phyloP scores from a whole-genome alignment of 1,284 basidiomycete species.

The Crepidotus sp. region DNA sequence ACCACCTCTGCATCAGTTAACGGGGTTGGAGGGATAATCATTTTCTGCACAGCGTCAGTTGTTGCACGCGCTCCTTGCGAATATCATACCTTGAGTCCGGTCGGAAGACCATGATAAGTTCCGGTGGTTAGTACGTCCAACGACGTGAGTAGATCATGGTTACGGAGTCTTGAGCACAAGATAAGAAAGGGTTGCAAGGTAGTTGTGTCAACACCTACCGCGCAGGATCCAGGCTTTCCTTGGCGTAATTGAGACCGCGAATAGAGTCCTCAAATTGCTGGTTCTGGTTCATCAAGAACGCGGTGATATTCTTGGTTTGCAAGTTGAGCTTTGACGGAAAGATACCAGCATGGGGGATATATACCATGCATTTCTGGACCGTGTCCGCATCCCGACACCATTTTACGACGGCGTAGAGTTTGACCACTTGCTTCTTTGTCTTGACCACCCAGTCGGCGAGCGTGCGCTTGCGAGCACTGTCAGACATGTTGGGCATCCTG shows the following conservation, averaged over 20 bases:
- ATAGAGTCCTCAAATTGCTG: constrained; percentile 73
- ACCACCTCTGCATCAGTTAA: constrained; percentile 60
- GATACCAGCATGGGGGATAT: neutral
- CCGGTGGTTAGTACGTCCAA: constrained; percentile 80
- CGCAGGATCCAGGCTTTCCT: constrained; percentile 58
- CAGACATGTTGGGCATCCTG: constrained; percentile 79
- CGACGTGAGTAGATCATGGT: constrained; percentile 85
- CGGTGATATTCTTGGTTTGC: constrained; percentile 61
- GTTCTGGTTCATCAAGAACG: constrained; percentile 78
- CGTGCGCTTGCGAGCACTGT: constrained; percentile 70
- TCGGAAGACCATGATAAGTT: constrained; percentile 72
- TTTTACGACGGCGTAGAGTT: constrained; percentile 76
- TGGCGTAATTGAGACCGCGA: constrained; percentile 52
- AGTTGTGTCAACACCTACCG: constrained; percentile 34
- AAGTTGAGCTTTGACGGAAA: neutral
- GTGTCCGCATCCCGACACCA: constrained; percentile 77
- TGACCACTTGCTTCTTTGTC: constrained; percentile 83
- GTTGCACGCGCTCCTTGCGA: constrained; percentile 2
- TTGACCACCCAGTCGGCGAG: constrained; percentile 84
- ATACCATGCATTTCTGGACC: constrained; percentile 78
- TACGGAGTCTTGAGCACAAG: constrained; percentile 56
- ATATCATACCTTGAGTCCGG: constrained; percentile 59
- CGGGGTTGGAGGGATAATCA: constrained; percentile 56
- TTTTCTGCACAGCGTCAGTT: constrained; percentile 39
- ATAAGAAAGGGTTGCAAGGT: neutral